Evolutionary conservation across 345 rosid species (phyloP), one percentile per base, ranked within the genome.

Genomic region (Melaleuca alternifolia): DNA sequence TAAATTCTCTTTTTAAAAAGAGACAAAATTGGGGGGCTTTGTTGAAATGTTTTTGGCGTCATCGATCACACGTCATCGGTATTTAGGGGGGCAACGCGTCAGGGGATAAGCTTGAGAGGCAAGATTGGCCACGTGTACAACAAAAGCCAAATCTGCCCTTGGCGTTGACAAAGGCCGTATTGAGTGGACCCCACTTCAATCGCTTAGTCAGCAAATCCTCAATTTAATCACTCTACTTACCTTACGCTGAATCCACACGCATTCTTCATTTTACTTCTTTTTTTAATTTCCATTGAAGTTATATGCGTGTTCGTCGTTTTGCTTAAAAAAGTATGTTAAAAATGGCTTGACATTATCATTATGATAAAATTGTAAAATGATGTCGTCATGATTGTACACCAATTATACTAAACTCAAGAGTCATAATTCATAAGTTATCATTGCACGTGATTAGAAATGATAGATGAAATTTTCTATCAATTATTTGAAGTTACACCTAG

Each of bases 1-100:
- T 28, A 6, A 62, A 14, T 62, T 33, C 33, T 61, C 0, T 0
- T 28, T 13, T 14, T 14, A 0, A 14, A 28, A 62, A 1, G 33
- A 30, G 10, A 28, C 5, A 62, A n/a, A 14, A 53, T 53, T 53
- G 18, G 8, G 56, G 56, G 23, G 20, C 56, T 53, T 53, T 18
- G 23, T 53, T 53, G 56, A 53, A 53, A 53, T 53, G 8, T 53
- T 20, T 4, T 53, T 18, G 0, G 28, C 62, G 14, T 56, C 3
- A 56, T 6, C 62, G 24, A n/a, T 6, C 62, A 2, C 26, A 10
- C 33, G 30, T 57, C 30, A 57, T 30, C 11, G 30, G 30, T 57
- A 2, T 11, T 5, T 41, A 41, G 0, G 1, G 65, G 7, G 24
- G n/a, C n/a, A 57, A 57, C 3, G 30, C 7, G 65, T 57, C 0